These are phyloP conservation scores for Fusarium xylarioides DNA, from an alignment of 2,329 filamentous ascomycete genomes.

Conservation along the genomic window DNA sequence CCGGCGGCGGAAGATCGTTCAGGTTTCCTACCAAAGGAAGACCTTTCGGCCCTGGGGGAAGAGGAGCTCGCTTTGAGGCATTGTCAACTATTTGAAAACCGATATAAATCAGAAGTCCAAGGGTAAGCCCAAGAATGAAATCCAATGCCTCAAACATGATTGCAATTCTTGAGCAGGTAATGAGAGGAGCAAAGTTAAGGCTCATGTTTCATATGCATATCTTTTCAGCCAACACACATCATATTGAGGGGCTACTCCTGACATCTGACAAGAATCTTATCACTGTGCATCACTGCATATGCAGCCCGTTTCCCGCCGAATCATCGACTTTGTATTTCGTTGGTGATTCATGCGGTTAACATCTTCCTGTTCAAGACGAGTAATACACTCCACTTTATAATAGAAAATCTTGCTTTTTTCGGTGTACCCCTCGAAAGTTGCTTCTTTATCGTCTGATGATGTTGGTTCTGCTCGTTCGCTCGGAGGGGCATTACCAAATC, in stretches of 20 bases:
- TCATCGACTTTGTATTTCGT: neutral
- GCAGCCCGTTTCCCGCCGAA: neutral
- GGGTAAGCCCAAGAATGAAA: neutral
- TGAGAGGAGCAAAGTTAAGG: fast-evolving
- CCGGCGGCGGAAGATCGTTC: conserved; percentile 16
- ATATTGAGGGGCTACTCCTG: neutral
- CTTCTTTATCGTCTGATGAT: neutral
- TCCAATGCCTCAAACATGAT: neutral
- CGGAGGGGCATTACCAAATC: neutral
- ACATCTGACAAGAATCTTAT: neutral
- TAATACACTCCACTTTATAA: neutral
- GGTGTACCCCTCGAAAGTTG: neutral
- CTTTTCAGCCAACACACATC: neutral
- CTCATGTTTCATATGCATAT: neutral
- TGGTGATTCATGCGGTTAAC: neutral
- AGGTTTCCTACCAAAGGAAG: conserved; percentile 28
- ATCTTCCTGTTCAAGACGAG: neutral
- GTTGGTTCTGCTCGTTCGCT: neutral
- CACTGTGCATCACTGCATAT: neutral
- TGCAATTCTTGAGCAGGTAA: no score
- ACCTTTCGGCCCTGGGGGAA: conserved; percentile 29
- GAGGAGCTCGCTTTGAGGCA: neutral
- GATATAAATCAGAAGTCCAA: neutral
- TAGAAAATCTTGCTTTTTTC: neutral
- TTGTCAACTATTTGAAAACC: neutral